Evolutionary conservation across 805 yeast species (phyloP).

Genomic region (Scheffersomyces ergatensis): DNA sequence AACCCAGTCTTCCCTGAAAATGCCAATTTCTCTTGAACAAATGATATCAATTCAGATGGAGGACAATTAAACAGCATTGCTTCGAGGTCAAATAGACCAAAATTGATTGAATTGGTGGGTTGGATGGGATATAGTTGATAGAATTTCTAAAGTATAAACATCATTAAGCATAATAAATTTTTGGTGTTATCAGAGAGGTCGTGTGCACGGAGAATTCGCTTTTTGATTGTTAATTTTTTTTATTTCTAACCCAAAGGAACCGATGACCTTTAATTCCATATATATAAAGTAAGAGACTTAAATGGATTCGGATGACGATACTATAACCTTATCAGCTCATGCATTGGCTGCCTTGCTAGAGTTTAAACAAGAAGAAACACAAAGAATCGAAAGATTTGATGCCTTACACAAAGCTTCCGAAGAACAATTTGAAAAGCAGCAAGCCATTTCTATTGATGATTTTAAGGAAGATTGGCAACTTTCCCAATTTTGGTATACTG

Average conservation of each 20-base stretch:
- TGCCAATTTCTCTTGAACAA: slow-evolving; percentile 22
- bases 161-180: too few species aligned
- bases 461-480: slow-evolving; percentile 93
- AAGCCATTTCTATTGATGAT: slow-evolving; percentile 56
- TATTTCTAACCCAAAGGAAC: too few species aligned
- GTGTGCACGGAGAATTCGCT: too few species aligned
- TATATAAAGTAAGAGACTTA: too few species aligned
- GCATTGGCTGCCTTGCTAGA: slow-evolving; percentile 59
- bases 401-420: slow-evolving; percentile 57
- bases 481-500: slow-evolving; percentile 89
- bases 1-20: slow-evolving; percentile 33
- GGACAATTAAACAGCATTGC: slow-evolving; percentile 18
- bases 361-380: slow-evolving; percentile 63
- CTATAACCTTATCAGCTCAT: slow-evolving; percentile 44
- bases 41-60: slow-evolving; percentile 23
- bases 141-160: too few species aligned
- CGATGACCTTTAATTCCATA: too few species aligned
- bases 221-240: too few species aligned
- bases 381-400: slow-evolving; percentile 54
- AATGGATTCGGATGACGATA: slow-evolving; percentile 39
- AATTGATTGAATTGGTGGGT: too few species aligned
- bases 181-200: too few species aligned
- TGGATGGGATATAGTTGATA: too few species aligned
- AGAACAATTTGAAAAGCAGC: slow-evolving; percentile 41
- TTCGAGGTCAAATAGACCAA: too few species aligned